phyloP scores from a whole-genome alignment of 306 rosid species.

The Medicago lupulina region DNA sequence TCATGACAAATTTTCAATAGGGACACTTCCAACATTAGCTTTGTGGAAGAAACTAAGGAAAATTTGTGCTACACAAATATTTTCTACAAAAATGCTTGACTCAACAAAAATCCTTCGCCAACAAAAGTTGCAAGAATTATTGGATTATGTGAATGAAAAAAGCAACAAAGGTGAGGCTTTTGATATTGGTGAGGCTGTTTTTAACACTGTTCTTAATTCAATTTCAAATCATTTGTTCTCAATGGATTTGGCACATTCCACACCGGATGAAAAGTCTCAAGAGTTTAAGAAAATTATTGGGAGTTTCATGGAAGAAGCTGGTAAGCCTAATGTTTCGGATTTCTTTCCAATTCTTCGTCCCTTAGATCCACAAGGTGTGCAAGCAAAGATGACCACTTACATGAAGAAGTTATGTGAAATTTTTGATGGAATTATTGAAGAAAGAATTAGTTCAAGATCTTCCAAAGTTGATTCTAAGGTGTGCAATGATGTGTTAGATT shows the following conservation, averaged over 20 bases:
- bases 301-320: constrained; percentile 18
- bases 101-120: constrained; percentile 29
- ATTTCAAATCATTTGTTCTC: constrained; percentile 34
- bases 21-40: not conserved
- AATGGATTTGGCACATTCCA: constrained; percentile 10
- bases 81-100: constrained; percentile 28
- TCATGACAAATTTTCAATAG: not conserved
- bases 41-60: constrained; percentile 31
- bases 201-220: constrained; percentile 2
- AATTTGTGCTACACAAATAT: constrained; percentile 37
- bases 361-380: constrained; percentile 33
- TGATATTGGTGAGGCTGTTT: constrained; percentile 33
- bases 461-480: not conserved
- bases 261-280: constrained; percentile 19
- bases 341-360: constrained; percentile 25
- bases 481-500: constrained; percentile 27
- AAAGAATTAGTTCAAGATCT: constrained; percentile 19
- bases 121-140: constrained; percentile 15
- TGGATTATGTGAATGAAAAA: constrained; percentile 20
- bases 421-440: constrained; percentile 39
- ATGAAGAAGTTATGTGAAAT: not conserved
- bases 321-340: constrained; percentile 37
- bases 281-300: constrained; percentile 7
- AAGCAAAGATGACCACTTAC: not conserved
- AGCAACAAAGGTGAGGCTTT: constrained; percentile 16